Percentiles rank a stretch among this genome's conserved stretches.
Conservation (phyloP, 2,329 filamentous ascomycete genomes). For the Trichoderma atroviride region DNA sequence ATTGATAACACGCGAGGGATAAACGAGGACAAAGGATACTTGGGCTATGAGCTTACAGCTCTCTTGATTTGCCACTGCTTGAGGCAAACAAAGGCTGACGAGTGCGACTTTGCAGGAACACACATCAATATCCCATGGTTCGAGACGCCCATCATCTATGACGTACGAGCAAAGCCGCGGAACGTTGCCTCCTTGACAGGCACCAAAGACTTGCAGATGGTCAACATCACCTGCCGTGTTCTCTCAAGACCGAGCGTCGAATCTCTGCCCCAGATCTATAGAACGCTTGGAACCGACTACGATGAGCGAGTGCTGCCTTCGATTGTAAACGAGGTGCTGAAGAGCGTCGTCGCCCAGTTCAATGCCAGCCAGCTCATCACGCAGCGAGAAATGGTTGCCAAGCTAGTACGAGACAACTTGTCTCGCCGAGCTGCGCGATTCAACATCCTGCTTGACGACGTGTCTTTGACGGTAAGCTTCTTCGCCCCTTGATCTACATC, state of each 20-base stretch:
- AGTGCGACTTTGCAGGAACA: slow-evolving; percentile 63
- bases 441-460: slow-evolving; percentile 97
- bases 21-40: not conserved
- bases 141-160: slow-evolving; percentile 94
- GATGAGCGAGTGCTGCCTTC: slow-evolving; percentile 95
- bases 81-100: slow-evolving; percentile 20
- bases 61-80: not conserved
- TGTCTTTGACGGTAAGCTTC: slow-evolving; percentile 81
- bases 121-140: slow-evolving; percentile 96
- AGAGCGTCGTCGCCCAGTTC: slow-evolving; percentile 98
- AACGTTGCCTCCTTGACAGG: slow-evolving; percentile 96
- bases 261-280: slow-evolving; percentile 93
- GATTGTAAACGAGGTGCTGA: slow-evolving; percentile 97
- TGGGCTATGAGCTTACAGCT: not conserved
- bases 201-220: slow-evolving; percentile 99
- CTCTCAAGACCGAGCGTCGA: slow-evolving; percentile 87
- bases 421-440: slow-evolving; percentile 89
- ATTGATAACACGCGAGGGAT: not conserved
- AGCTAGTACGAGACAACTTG: slow-evolving; percentile 89
- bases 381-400: slow-evolving; percentile 94
- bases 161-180: slow-evolving; percentile 95
- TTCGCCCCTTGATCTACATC: not conserved
- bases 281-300: slow-evolving; percentile 92
- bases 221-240: slow-evolving; percentile 99
- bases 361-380: slow-evolving; percentile 98